Base-by-base conservation (phyloP, 1,284 basidiomycete species). In the Rhodotorula mucilaginosa region DNA sequence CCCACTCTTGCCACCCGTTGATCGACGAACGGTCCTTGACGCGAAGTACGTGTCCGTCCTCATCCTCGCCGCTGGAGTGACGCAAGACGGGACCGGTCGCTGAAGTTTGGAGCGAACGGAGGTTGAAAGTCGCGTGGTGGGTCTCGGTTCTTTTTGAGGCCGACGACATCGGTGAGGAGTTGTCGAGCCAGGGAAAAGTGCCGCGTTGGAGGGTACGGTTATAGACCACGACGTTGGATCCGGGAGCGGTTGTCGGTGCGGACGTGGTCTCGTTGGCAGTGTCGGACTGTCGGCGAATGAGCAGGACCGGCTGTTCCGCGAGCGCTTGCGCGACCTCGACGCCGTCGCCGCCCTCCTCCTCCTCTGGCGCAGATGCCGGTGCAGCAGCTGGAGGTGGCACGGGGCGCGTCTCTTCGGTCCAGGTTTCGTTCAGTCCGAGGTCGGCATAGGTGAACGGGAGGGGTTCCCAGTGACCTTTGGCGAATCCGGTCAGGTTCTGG, bases 401-500 rank as follows among this genome's bases (percentile, higher is more conserved):
- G 29, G 58, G 8, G 34, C 34, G 34, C 34, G 34, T 34, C 34
- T 34, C 44, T 6, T 47, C 59, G 23, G 31, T 49, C 65, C 64
- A 72, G 44, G 69, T 69, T 65, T 76, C 68, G 39, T 67, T 67
- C 54, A 78, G 31, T 26, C 75, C 70, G 64, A 78, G 51, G 39
- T 60, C 62, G 48, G 49, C 49, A 16, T 57, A 68, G 29, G 58
- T 31, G 54, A 64, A 68, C 0, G 47, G 21, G 3, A 19, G 31
- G 0, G 23, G 56, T 8, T 58, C 26, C 71, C 75, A 79, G n/a
- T n/a, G 34, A 18, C 78, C 78, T 51, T 73, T 73, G 46, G 75
- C 67, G 69, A 77, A 78, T 15, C 78, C 78, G 1, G 77, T 78
- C 21, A 79, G 58, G 67, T 79, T 79, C 64, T 70, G 74, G 29